Evolutionary conservation across 306 rosid genomes (phyloP).

Genomic region (Quercus bicolor): DNA sequence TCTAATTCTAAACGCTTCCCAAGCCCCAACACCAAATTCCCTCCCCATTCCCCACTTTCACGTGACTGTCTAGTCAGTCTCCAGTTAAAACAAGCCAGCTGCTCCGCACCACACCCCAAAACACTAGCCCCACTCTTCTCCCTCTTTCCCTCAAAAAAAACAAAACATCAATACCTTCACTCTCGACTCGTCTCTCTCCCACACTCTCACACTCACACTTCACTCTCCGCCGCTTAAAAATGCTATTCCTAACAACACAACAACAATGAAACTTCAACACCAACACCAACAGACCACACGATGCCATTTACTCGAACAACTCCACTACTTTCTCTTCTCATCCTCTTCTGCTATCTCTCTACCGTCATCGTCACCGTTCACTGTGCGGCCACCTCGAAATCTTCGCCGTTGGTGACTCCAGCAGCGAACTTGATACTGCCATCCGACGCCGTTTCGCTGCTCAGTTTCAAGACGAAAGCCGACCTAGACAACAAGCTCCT

Average conservation of each 20-base stretch:
- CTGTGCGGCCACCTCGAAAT: background rate
- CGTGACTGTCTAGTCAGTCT: constrained; percentile 23
- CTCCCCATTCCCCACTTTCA: constrained; percentile 28
- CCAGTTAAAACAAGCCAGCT: constrained; percentile 35
- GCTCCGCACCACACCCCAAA: constrained; percentile 34
- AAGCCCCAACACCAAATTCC: too few relatives aligned
- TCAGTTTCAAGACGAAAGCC: constrained; percentile 68
- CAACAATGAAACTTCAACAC: background rate
- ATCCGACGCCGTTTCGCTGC: constrained; percentile 63
- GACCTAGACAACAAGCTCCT: constrained; percentile 73
- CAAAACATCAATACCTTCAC: background rate
- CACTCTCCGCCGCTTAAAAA: background rate
- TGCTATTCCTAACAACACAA: background rate
- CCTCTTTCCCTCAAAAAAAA: background rate
- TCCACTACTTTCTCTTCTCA: background rate
- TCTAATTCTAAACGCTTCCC: too few relatives aligned
- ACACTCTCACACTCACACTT: background rate
- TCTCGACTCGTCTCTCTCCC: background rate
- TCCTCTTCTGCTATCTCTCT: background rate
- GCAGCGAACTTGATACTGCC: constrained; percentile 18
- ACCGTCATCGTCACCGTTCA: background rate
- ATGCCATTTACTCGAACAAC: constrained; percentile 8
- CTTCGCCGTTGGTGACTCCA: constrained; percentile 8
- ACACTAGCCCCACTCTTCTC: too few relatives aligned
- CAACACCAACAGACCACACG: background rate